Percentiles rank a stretch among this genome's conserved stretches.
phyloP scores from a whole-genome alignment of 2,329 filamentous ascomycete genomes.

The Mycogone perniciosa region DNA sequence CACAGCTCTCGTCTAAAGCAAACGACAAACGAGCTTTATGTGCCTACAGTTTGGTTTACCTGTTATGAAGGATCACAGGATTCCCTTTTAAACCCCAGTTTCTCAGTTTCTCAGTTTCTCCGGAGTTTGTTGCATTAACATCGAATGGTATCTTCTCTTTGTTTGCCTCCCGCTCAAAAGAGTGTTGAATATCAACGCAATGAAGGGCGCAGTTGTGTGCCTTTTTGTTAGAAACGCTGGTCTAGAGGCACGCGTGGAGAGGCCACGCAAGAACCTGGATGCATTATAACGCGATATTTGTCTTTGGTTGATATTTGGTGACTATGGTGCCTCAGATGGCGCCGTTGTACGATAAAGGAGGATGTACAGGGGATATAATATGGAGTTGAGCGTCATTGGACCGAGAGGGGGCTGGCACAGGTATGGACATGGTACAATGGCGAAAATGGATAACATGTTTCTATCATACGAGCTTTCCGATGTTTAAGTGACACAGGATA shows the following conservation, averaged over 20 bases:
- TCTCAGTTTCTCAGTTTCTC: neutral
- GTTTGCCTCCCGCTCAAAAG: neutral
- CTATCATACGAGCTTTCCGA: constrained; percentile 5
- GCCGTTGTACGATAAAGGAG: constrained; percentile 19
- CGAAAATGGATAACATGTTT: constrained; percentile 5
- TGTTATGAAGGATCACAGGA: neutral
- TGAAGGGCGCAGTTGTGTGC: neutral
- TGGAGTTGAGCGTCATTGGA: constrained; percentile 16
- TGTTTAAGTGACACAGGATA: constrained; percentile 1
- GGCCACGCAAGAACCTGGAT: neutral
- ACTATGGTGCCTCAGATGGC: constrained; percentile 7
- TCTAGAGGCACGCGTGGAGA: neutral
- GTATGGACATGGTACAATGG: constrained; percentile 15
- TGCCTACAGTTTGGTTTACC: neutral
- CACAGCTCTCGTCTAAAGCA: neutral
- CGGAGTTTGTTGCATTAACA: neutral
- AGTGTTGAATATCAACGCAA: neutral
- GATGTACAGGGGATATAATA: constrained; percentile 17
- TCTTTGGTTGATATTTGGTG: neutral
- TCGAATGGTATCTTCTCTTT: neutral
- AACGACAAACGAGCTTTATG: neutral
- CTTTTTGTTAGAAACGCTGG: neutral
- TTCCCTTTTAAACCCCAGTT: neutral
- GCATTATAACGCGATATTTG: neutral
- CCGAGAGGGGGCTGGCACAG: constrained; percentile 14